Base-by-base conservation (phyloP, 2,329 filamentous ascomycete species). In the Neospermospora avenae region DNA sequence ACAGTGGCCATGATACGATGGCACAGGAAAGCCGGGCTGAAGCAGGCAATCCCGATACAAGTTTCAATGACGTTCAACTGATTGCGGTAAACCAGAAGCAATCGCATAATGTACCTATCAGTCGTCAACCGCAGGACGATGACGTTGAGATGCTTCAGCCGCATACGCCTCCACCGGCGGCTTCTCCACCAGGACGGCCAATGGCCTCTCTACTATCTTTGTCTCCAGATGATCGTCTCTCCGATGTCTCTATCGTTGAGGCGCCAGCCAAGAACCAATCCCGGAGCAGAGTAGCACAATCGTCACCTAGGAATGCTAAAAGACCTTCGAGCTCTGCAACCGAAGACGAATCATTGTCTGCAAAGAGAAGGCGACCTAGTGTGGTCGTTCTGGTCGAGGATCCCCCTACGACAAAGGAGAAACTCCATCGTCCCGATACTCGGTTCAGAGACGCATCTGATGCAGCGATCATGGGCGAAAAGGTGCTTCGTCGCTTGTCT, bases 91-190 rank as follows among this genome's bases (percentile, higher is more conserved):
- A 7, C 28, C 44, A 20, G 16, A 28, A 13, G 20, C 51, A 14
- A n/a, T 14, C 11, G 24, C 13, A 42, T 14, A 20, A 42, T 3
- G 22, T 24, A 2, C 10, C n/a, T 4, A 34, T 46, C 8, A 18
- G 3, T 18, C 18, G 37, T 20, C n/a, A 28, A 18, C 54, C 37
- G 18, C 42, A 56, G 41, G 20, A 46, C 11, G 41, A 57, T 18
- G 45, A 59, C 20, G 52, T 53, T 16, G 44, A 53, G 20, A 57
- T 62, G 56, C 46, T 59, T 20, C 24, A 59, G 5, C 16, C 18
- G 28, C 18, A 16, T 7, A 18, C 28, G 35, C 4, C n/a, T 7
- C 14, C 22, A 31, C 11, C 28, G 5, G 28, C 28, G 28, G 28
- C 11, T 31, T 5, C 28, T 31, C 28, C 28, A n/a, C 20, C 8